phyloP scores from a whole-genome alignment of 169 alveolate genomes.

The Plasmodium coatneyi region DNA sequence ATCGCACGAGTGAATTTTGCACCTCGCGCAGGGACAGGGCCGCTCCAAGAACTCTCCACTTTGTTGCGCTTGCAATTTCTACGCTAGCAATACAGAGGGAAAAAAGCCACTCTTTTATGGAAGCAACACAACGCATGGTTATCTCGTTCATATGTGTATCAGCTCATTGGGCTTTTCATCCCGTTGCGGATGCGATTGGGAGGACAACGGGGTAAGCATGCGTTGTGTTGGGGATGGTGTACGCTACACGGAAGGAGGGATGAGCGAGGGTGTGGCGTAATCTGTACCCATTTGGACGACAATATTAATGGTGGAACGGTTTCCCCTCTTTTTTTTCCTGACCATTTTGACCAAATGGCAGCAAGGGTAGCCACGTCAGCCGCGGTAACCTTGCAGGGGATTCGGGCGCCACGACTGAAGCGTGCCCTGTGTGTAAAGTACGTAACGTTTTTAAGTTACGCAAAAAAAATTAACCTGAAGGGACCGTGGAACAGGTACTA shows the following conservation, averaged over 20 bases:
- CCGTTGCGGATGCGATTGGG: neutral
- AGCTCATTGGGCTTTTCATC: neutral
- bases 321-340: neutral
- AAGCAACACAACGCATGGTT: neutral
- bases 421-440: slow-evolving; percentile 32
- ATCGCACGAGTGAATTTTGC: neutral
- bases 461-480: slow-evolving; percentile 2
- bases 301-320: neutral
- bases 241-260: neutral
- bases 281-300: neutral
- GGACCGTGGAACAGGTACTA: slow-evolving; percentile 43
- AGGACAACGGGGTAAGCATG: neutral
- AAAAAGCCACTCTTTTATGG: neutral
- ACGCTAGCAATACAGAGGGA: neutral
- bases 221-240: neutral
- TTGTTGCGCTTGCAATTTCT: neutral
- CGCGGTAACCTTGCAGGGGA: neutral
- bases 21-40: neutral
- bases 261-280: neutral
- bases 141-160: neutral
- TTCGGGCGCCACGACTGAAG: neutral
- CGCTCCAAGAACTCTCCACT: neutral
- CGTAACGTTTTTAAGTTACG: slow-evolving; percentile 24
- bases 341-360: neutral
- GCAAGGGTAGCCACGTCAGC: neutral